Evolutionary conservation across 805 yeast genomes (phyloP), one percentile per base, ranked within the genome.

Genomic region (Yamadazyma nakazawae): DNA sequence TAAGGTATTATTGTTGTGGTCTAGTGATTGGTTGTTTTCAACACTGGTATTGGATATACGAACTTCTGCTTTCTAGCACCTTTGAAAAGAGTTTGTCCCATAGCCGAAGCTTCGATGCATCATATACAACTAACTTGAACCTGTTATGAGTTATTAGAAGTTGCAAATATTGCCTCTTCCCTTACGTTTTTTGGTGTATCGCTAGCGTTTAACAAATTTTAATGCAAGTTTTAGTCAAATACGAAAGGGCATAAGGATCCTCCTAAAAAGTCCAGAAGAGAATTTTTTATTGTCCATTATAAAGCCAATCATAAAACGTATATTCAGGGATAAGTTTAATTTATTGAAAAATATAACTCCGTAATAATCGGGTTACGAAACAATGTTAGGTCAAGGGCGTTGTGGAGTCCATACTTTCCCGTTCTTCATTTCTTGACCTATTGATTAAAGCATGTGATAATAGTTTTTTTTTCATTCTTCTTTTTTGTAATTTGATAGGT

Each of bases 401-500:
- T 1, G 41, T 37, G 18, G 56, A 52, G 38, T 52, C 52, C 11
- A 50, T 32, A 32, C 56, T 52, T 9, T 8, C 28, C 19, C 53
- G 40, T 8, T 12, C 24, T 16, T 52, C 40, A 12, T 17, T 31
- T 5, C 11, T 24, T 14, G 32, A 13, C 30, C 30, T 17, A 12
- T 12, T 12, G 2, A 34, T 7, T 24, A 38, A 14, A 18, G 25
- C 17, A 19, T 35, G 26, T 10, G 43, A 34, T 19, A 40, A 28
- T 31, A 50, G 30, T 26, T 47, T 66, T 59, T 78, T 78, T 34
- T 63, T 65, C 34, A 86, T 75, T 42, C 80, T 67, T 51, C 74
- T 78, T 52, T 70, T 64, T 61, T 87, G 95, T 75, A 79, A 78
- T 42, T 58, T 61, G 12, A 82, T 54, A 5, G 96, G 96, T 7